Percentiles rank a stretch among this genome's conserved stretches.
Conservation (phyloP, 306 rosid genomes). For the Rosa chinensis region DNA sequence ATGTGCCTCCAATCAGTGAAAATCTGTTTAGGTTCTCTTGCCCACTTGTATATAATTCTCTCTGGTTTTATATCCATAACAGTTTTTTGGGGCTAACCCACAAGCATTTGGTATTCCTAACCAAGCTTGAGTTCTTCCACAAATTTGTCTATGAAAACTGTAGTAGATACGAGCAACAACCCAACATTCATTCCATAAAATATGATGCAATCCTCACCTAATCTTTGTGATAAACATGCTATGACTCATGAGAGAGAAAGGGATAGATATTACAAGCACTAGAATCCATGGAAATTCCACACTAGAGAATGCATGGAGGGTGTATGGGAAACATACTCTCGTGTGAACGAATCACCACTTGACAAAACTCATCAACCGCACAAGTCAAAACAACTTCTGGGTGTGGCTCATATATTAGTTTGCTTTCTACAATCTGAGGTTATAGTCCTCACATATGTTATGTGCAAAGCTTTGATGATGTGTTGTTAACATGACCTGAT, state of each 20-base stretch:
- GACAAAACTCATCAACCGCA: conserved; percentile 37
- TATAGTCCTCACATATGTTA: conserved; percentile 9
- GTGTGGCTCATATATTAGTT: conserved; percentile 19
- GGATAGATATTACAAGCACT: conserved; percentile 46
- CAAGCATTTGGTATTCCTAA: conserved; percentile 18
- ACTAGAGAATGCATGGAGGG: conserved; percentile 31
- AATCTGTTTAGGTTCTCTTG: conserved; percentile 7
- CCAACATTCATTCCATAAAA: conserved; percentile 40
- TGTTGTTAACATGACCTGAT: conserved; percentile 28
- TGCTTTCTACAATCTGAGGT: conserved; percentile 22
- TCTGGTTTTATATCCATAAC: conserved; percentile 20
- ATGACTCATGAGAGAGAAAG: conserved; percentile 11
- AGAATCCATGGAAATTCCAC: conserved; percentile 44
- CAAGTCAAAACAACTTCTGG: conserved; percentile 15
- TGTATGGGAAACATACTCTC: conserved; percentile 54
- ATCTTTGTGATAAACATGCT: conserved; percentile 5
- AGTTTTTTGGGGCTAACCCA: neutral
- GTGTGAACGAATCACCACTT: conserved; percentile 33
- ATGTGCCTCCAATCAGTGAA: conserved; percentile 28
- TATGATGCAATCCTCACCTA: conserved; percentile 11
- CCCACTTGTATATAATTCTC: conserved; percentile 21
- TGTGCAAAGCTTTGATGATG: conserved; percentile 21
- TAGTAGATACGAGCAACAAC: conserved; percentile 33
- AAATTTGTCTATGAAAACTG: conserved; percentile 40
- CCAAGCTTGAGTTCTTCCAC: conserved; percentile 35